Conservation (phyloP, 495 filamentous ascomycete species). For the Hypomontagnella monticulosa region DNA sequence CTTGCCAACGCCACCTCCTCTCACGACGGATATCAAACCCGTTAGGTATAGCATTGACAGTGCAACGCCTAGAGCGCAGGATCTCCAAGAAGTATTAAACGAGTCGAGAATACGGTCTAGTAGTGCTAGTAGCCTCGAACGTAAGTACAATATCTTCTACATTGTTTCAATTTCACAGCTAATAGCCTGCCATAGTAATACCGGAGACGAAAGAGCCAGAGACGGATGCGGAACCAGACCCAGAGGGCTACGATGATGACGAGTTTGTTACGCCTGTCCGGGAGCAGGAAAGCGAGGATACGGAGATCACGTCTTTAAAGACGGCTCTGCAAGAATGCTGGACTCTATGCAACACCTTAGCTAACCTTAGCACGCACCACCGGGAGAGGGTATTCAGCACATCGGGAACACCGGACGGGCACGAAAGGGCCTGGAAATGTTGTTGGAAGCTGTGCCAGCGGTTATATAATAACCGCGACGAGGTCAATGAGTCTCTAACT, state of each 20-base stretch:
- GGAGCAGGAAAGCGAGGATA: constrained; percentile 59
- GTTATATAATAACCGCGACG: constrained; percentile 81
- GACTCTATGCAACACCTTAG: constrained; percentile 92
- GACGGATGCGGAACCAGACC: constrained; percentile 47
- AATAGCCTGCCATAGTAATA: constrained; percentile 52
- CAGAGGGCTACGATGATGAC: constrained; percentile 51
- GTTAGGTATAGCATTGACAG: constrained; percentile 71
- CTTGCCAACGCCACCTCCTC: constrained; percentile 64
- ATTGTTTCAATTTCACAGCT: constrained; percentile 9
- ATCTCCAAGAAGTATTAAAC: constrained; percentile 68
- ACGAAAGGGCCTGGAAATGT: constrained; percentile 88
- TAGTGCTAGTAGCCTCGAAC: constrained; percentile 74
- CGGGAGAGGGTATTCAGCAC: constrained; percentile 78
- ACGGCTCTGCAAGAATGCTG: constrained; percentile 88
- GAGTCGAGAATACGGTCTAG: constrained; percentile 58
- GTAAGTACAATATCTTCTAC: constrained; percentile 55
- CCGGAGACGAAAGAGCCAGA: constrained; percentile 57
- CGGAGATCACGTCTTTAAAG: constrained; percentile 75
- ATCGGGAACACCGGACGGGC: constrained; percentile 73
- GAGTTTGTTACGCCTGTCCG: constrained; percentile 55
- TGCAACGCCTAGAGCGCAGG: constrained; percentile 85
- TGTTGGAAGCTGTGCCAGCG: constrained; percentile 93
- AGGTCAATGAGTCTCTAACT: constrained; percentile 72
- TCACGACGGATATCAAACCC: constrained; percentile 74
- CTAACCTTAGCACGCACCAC: constrained; percentile 84